These are phyloP conservation scores for Zopfochytrium polystomum DNA, from an alignment of 371 early-diverging fungal genomes.

Conservation along the genomic window DNA sequence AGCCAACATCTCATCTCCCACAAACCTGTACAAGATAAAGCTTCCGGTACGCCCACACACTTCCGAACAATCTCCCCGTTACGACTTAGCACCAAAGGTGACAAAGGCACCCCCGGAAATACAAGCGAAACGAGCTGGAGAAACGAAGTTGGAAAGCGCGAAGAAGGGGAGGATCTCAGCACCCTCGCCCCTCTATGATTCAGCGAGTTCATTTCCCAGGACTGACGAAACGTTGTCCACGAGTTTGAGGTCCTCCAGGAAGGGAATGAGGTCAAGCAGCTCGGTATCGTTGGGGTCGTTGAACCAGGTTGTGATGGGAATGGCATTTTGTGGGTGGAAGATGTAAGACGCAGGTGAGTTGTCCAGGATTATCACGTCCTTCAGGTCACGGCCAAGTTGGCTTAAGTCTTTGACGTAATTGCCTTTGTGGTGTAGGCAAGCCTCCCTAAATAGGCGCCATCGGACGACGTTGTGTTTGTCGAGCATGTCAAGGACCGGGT, in stretches of 20 bases:
- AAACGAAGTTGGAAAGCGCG: too few species aligned
- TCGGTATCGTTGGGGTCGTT: constrained; percentile 94
- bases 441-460: constrained; percentile 92
- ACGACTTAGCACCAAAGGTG: too few species aligned
- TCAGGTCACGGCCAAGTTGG: constrained; percentile 81
- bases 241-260: constrained; percentile 81
- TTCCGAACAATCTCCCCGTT: too few species aligned
- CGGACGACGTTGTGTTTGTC: constrained; percentile 80
- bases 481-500: too few species aligned
- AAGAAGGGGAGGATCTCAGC: too few species aligned
- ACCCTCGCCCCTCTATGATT: too few species aligned
- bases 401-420: constrained; percentile 93
- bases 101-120: too few species aligned
- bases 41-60: too few species aligned
- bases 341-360: constrained; percentile 92
- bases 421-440: constrained; percentile 91
- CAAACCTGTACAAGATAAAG: too few species aligned
- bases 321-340: constrained; percentile 92
- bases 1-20: too few species aligned
- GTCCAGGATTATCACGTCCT: constrained; percentile 78
- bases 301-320: constrained; percentile 96
- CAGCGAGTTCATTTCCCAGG: too few species aligned
- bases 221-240: constrained; percentile 88
- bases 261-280: constrained; percentile 86
- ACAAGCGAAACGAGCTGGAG: too few species aligned